Evolutionary conservation across 2,329 filamentous ascomycete genomes (phyloP), one percentile per base, ranked within the genome.

Genomic region (Fusarium paranaense): DNA sequence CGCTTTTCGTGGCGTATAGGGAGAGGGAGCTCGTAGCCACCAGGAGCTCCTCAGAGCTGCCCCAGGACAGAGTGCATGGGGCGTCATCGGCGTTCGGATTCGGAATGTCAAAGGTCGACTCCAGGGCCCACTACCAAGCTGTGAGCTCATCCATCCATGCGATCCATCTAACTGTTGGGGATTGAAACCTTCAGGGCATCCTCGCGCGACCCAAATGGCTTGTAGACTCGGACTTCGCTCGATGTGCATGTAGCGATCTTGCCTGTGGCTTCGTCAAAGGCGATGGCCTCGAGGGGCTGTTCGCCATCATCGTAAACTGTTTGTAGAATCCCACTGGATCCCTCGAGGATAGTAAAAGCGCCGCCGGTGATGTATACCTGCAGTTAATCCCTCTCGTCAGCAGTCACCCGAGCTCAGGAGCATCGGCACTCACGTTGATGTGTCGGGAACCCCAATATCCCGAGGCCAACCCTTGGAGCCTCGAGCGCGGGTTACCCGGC

Each of bases 341-440:
- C 93, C 79, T 90, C 89, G 76, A 98, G 91, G 78, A 99, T 92
- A 62, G 97, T 91, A 74, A 98, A 90, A 71, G 94, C 94, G 83
- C 93, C 94, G 79, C 96, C 96, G 69, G 94, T 97, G 75, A 98
- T 93, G 84, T 98, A 99, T 61, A 91, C 90, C 94, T 97, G 79
- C 35, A 58, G 62, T 69, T 42, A 60, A 52, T 32, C 30, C 13
- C 33, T 27, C 40, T 57, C 47, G 54, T 72, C 45, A 76, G 72
- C 61, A 54, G 47, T 54, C 52, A 58, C 57, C 22, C 22, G 38
- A 70, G 54, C 50, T 52, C 30, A 37, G 52, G 52, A 52, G 47
- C 18, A 18, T 45, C 42, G 37, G 60, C 52, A 73, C 90, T 85
- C 85, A 94, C 94, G 82, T 94, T 91, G 76, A 96, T 88, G 76